phyloP scores from a whole-genome alignment of 495 filamentous ascomycete genomes.

The Hyaloscypha finlandica region DNA sequence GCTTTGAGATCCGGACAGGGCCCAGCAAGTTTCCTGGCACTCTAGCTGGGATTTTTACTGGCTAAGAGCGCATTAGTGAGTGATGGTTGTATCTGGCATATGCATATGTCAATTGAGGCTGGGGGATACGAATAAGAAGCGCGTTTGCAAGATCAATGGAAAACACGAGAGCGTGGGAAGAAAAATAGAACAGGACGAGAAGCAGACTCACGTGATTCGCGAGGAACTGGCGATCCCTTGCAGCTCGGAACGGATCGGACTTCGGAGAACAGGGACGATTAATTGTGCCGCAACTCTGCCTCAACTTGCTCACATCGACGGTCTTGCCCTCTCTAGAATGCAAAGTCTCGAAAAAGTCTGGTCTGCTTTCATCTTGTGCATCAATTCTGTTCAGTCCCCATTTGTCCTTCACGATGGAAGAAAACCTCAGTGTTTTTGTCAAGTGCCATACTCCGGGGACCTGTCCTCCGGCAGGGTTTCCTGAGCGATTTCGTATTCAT shows the following conservation, averaged over 20 bases:
- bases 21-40: not conserved
- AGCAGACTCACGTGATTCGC: not conserved
- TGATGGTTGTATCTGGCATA: not conserved
- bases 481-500: constrained; percentile 7
- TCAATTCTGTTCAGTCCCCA: not conserved
- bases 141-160: not conserved
- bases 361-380: not conserved
- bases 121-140: not conserved
- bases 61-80: not conserved
- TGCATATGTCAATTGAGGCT: not conserved
- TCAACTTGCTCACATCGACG: no score
- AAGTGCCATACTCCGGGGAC: not conserved
- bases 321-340: not conserved
- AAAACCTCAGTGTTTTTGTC: not conserved
- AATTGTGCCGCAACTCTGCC: not conserved
- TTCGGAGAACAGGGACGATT: not conserved
- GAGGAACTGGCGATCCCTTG: not conserved
- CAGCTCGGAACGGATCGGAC: not conserved
- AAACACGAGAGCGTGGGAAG: not conserved
- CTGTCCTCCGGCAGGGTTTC: not conserved
- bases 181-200: not conserved
- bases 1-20: not conserved
- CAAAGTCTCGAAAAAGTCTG: not conserved
- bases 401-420: constrained; percentile 8
- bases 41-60: not conserved